A percentile compares a stretch with the other conserved stretches of the same genome.
These are phyloP conservation scores for Puccinia horiana DNA, from an alignment of 1,284 basidiomycete species.

Conservation along the genomic window DNA sequence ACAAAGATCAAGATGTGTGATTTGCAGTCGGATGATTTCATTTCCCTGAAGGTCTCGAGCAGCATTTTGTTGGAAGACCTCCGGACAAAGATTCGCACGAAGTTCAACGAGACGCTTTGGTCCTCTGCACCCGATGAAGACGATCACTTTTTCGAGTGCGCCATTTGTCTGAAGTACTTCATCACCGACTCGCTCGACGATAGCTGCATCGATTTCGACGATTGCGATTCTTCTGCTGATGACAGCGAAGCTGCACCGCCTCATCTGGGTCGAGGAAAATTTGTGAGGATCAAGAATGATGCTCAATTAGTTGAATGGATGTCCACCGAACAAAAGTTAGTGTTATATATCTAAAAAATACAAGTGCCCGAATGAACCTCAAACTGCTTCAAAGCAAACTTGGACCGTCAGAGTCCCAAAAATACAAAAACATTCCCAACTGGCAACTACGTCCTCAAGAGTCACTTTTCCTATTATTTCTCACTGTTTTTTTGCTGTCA, in stretches of 20 bases:
- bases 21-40: neutral
- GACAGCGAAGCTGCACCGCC: neutral
- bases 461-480: neutral
- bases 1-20: constrained; percentile 24
- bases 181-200: neutral
- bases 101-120: neutral
- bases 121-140: neutral
- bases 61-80: constrained; percentile 1
- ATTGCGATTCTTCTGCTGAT: constrained; percentile 6
- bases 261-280: constrained; percentile 19
- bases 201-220: constrained; percentile 1
- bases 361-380: neutral
- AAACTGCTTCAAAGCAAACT: neutral
- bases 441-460: neutral
- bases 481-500: neutral
- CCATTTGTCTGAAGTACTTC: constrained; percentile 9
- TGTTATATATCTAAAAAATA: constrained; percentile 7
- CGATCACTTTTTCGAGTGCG: neutral
- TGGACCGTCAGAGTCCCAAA: neutral
- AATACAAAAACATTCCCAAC: neutral
- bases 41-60: constrained; percentile 12
- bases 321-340: neutral
- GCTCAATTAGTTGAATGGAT: constrained; percentile 17
- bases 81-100: neutral
- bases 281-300: neutral